Evolutionary conservation across 352 stramenopile species (phyloP), one percentile per base, ranked within the genome.

Genomic region (Globisporangium cederbergense): DNA sequence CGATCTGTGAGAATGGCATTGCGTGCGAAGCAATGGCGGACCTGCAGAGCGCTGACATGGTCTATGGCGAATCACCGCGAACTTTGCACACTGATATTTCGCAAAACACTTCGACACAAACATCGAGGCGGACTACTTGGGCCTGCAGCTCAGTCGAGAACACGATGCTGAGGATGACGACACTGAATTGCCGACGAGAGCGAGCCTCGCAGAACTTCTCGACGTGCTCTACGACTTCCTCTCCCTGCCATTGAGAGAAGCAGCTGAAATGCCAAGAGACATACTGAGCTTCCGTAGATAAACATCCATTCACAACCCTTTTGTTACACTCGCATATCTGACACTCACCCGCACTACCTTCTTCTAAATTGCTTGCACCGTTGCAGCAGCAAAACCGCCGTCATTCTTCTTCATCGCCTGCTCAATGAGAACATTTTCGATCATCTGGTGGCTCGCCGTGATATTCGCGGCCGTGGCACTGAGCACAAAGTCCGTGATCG

Each of bases 401-500:
- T 46, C 47, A 18, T 28, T 28, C 1, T 34, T 63, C 46, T 42
- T 43, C 59, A 75, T 74, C 28, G 59, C 71, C 32, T 80, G 71
- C 55, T 80, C 75, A 30, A 80, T 71, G 30, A 81, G 49, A 54
- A 82, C 74, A 54, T 80, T 80, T 52, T 83, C 75, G 22, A 83
- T 83, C 70, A 78, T 76, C 58, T 83, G 75, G 58, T 83, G 75
- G 18, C 75, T 78, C 18, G 67, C 73, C 3, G 70, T 66, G 51
- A 80, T 68, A 50, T 75, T 83, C 30, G 66, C 68, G 5, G 73
- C 67, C 10, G 68, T 79, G 14, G 65, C 66, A 53, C 64, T 72
- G 34, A 82, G 58, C 40, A 79, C 72, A 59, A 82, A 79, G 51
- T 80, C 71, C 5, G 73, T 83, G 25, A 78, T 64, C 54, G 77